A percentile compares a stretch with the other conserved stretches of the same genome.
phyloP scores from a whole-genome alignment of 768 basidiomycete genomes.

The Tylopilus felleus region DNA sequence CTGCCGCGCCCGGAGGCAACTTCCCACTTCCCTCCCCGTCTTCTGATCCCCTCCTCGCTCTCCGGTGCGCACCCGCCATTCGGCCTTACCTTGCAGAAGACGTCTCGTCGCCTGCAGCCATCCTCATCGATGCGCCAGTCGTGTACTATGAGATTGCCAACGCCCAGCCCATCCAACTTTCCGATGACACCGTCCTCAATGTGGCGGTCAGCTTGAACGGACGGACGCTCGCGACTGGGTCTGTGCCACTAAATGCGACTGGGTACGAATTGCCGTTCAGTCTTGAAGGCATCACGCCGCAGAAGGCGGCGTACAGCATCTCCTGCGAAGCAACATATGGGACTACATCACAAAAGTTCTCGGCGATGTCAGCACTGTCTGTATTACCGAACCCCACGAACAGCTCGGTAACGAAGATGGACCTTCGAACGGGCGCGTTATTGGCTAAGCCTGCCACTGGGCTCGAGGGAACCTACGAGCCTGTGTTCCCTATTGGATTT shows the following conservation, averaged over 20 bases:
- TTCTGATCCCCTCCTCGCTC: constrained; percentile 45
- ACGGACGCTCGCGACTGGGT: constrained; percentile 24
- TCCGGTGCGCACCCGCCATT: constrained; percentile 57
- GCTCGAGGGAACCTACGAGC: constrained; percentile 45
- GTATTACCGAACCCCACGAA: constrained; percentile 49
- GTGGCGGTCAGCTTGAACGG: constrained; percentile 36
- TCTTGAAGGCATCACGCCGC: constrained; percentile 44
- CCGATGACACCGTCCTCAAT: constrained; percentile 25
- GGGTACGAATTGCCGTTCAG: constrained; percentile 49
- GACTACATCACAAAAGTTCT: constrained; percentile 43
- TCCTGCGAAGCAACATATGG: constrained; percentile 27
- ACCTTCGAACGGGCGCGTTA: constrained; percentile 54
- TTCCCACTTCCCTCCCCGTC: constrained; percentile 41
- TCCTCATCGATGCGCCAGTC: constrained; percentile 53
- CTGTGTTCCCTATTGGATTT: constrained; percentile 46
- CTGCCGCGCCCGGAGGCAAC: constrained; percentile 48
- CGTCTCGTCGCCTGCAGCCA: constrained; percentile 37
- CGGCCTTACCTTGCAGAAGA: constrained; percentile 61
- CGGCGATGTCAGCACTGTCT: constrained; percentile 42
- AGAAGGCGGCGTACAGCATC: constrained; percentile 30
- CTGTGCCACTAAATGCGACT: constrained; percentile 49
- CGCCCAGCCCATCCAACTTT: constrained; percentile 40
- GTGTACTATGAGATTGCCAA: constrained; percentile 46
- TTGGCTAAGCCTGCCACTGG: constrained; percentile 51
- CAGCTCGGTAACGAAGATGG: constrained; percentile 62